Conservation (phyloP, 441 rosid genomes). For the Codiaeum variegatum region DNA sequence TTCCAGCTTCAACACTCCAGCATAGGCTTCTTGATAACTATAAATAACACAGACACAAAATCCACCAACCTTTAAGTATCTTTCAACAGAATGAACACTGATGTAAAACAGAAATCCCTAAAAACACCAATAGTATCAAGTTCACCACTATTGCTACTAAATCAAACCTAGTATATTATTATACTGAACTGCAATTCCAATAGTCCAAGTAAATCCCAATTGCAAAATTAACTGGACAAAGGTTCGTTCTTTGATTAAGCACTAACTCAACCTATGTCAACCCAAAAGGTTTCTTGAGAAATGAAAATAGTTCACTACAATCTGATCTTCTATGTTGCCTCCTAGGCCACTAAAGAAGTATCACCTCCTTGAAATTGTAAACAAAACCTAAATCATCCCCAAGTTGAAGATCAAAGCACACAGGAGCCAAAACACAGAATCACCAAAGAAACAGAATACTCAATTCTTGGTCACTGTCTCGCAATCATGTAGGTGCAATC, state of each 20-base stretch:
- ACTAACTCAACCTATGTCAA: slow-evolving; percentile 27
- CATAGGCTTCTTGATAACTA: slow-evolving; percentile 6
- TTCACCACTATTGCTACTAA: slow-evolving; percentile 11
- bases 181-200: slow-evolving; percentile 9
- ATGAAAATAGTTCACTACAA: slow-evolving; percentile 29
- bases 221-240: slow-evolving; percentile 9
- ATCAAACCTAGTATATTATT: slow-evolving; percentile 14
- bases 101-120: neutral
- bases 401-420: slow-evolving; percentile 15
- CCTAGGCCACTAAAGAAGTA: slow-evolving; percentile 26
- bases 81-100: neutral
- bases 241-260: slow-evolving; percentile 12
- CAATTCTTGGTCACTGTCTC: slow-evolving; percentile 21
- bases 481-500: slow-evolving; percentile 31
- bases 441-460: slow-evolving; percentile 8
- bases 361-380: slow-evolving; percentile 26
- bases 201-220: slow-evolving; percentile 17
- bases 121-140: neutral
- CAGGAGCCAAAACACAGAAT: slow-evolving; percentile 18
- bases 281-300: slow-evolving; percentile 33
- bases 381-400: slow-evolving; percentile 34
- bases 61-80: neutral
- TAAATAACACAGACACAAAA: slow-evolving; percentile 6
- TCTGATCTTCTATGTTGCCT: slow-evolving; percentile 30
- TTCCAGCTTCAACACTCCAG: slow-evolving; percentile 36